A percentile compares a stretch with the other conserved stretches of the same genome.
Conservation (phyloP, 805 yeast species). For the Saitoella complicata region DNA sequence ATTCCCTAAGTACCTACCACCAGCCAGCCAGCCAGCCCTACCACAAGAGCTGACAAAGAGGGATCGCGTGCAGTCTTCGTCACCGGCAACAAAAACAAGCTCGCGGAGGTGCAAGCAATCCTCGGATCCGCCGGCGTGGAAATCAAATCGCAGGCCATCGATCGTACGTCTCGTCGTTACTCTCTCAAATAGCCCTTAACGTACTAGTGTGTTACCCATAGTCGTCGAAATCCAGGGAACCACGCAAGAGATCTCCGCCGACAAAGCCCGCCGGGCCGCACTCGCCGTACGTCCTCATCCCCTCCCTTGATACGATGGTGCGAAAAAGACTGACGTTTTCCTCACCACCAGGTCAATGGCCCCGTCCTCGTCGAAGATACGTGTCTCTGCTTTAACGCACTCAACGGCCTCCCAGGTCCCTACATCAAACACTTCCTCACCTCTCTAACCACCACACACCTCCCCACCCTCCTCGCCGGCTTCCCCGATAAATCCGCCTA, state of each 20-base stretch:
- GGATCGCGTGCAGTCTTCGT: too few relatives aligned
- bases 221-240: slow-evolving; percentile 86
- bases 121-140: slow-evolving; percentile 26
- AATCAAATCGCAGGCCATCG: slow-evolving; percentile 51
- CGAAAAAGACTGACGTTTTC: neutral
- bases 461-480: slow-evolving; percentile 61
- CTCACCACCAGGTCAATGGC: slow-evolving; percentile 33
- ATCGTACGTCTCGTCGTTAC: too few relatives aligned
- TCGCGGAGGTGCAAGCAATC: slow-evolving; percentile 68
- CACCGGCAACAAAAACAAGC: slow-evolving; percentile 73
- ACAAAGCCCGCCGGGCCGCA: slow-evolving; percentile 67
- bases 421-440: slow-evolving; percentile 79
- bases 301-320: neutral
- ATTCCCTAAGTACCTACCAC: too few relatives aligned
- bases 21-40: too few relatives aligned
- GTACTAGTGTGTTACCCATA: too few relatives aligned
- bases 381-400: slow-evolving; percentile 67
- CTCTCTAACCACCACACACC: slow-evolving; percentile 24
- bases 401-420: slow-evolving; percentile 85
- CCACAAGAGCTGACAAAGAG: too few relatives aligned
- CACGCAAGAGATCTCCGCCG: slow-evolving; percentile 61
- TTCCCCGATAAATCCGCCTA: slow-evolving; percentile 73
- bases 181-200: too few relatives aligned
- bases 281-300: slow-evolving; percentile 21
- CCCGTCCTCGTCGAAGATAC: slow-evolving; percentile 95